These are phyloP conservation scores for Acanthamoeba royreba DNA, from an alignment of 208 protist genomes.

Conservation along the genomic window DNA sequence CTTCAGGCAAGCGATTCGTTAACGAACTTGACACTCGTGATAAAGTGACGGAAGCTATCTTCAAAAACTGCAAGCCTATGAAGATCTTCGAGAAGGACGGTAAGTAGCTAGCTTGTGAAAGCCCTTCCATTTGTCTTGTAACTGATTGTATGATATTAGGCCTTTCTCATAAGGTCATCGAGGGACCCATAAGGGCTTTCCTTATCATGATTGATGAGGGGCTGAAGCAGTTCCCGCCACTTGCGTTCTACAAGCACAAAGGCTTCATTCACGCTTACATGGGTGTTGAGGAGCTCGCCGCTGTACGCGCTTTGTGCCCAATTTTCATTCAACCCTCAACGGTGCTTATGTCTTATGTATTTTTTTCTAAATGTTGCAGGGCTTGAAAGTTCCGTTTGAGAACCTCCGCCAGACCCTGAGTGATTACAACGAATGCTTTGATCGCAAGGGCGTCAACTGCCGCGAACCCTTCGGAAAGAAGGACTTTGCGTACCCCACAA, in stretches of 20 bases:
- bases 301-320: not conserved
- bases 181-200: slow-evolving; percentile 67
- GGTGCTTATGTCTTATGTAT: not conserved
- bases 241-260: slow-evolving; percentile 84
- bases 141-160: not conserved
- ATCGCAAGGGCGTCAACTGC: not conserved
- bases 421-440: slow-evolving; percentile 52
- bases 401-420: slow-evolving; percentile 44
- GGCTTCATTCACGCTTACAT: slow-evolving; percentile 79
- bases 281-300: slow-evolving; percentile 67
- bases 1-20: slow-evolving; percentile 85
- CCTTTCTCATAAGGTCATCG: not conserved
- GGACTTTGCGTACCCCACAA: slow-evolving; percentile 47
- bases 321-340: not conserved
- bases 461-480: slow-evolving; percentile 85
- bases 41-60: slow-evolving; percentile 89
- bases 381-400: not conserved
- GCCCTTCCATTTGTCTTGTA: not conserved
- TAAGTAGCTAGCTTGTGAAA: not conserved
- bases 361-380: not conserved
- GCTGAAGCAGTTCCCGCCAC: slow-evolving; percentile 81
- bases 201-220: slow-evolving; percentile 85
- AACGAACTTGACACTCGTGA: slow-evolving; percentile 94
- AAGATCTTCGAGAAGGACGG: not conserved
- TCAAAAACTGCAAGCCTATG: slow-evolving; percentile 54